phyloP scores from a whole-genome alignment of 108 stramenopile species.

The Cylindrotheca fusiformis region DNA sequence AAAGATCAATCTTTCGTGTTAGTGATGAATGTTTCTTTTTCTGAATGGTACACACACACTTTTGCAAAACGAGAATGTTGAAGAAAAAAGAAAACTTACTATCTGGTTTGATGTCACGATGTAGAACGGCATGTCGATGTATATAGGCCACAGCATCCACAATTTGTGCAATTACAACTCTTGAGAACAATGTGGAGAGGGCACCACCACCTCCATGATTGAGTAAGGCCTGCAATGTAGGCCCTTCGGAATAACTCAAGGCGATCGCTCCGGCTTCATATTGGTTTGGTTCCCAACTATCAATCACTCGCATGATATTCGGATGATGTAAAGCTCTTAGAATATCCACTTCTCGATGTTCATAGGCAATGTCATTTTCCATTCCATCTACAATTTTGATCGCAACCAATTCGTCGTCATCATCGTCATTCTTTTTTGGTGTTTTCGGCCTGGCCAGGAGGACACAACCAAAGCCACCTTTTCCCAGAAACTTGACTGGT shows the following conservation, averaged over 20 bases:
- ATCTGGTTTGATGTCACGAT: conserved; percentile 81
- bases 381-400: conserved; percentile 41
- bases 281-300: conserved; percentile 26
- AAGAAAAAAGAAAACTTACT: conserved; percentile 35
- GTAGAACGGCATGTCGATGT: conserved; percentile 69
- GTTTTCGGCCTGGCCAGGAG: conserved; percentile 24
- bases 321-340: conserved; percentile 53
- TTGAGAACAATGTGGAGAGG: conserved; percentile 41
- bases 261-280: conserved; percentile 20
- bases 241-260: conserved; percentile 36
- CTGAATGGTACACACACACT: too few relatives aligned
- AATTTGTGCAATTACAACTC: conserved; percentile 57
- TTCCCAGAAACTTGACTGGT: conserved; percentile 30
- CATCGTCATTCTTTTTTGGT: not conserved
- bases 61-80: too few relatives aligned
- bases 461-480: conserved; percentile 47
- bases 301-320: conserved; percentile 57
- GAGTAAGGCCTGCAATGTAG: conserved; percentile 51
- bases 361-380: conserved; percentile 21
- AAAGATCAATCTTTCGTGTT: too few relatives aligned
- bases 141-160: conserved; percentile 59
- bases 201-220: conserved; percentile 64
- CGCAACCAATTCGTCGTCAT: conserved; percentile 19
- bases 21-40: too few relatives aligned
- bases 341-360: conserved; percentile 50